phyloP scores from a whole-genome alignment of 345 rosid genomes.

The Carallia brachiata region DNA sequence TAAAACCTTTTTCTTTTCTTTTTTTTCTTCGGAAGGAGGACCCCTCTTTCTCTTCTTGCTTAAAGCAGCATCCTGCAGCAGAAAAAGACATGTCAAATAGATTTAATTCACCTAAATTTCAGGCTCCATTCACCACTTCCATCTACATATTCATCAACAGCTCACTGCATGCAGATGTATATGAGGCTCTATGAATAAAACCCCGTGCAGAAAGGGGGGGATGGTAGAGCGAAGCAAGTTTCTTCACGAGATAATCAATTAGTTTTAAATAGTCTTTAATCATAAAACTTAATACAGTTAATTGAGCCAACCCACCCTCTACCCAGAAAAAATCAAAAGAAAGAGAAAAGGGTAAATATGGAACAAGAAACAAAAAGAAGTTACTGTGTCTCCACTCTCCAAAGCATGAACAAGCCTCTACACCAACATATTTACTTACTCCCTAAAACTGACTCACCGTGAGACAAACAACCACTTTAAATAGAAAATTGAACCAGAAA shows the following conservation, averaged over 20 bases:
- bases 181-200: neutral
- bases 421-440: no score
- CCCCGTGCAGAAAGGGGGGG: neutral
- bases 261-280: no score
- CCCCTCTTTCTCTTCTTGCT: constrained; percentile 44
- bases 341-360: neutral
- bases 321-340: neutral
- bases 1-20: constrained; percentile 64
- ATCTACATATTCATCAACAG: neutral
- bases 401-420: no score
- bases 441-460: no score
- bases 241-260: neutral
- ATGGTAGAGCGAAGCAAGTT: neutral
- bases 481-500: neutral
- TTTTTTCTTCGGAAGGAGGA: constrained; percentile 43
- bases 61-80: constrained; percentile 31
- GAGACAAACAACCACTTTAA: no score
- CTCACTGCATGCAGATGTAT: neutral
- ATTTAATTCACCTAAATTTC: neutral
- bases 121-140: neutral
- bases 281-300: no score
- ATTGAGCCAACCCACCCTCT: no score
- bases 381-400: no score
- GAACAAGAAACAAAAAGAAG: no score
- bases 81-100: neutral